Evolutionary conservation across 345 rosid genomes (phyloP), one percentile per base, ranked within the genome.

Genomic region (Dipteronia dyeriana): DNA sequence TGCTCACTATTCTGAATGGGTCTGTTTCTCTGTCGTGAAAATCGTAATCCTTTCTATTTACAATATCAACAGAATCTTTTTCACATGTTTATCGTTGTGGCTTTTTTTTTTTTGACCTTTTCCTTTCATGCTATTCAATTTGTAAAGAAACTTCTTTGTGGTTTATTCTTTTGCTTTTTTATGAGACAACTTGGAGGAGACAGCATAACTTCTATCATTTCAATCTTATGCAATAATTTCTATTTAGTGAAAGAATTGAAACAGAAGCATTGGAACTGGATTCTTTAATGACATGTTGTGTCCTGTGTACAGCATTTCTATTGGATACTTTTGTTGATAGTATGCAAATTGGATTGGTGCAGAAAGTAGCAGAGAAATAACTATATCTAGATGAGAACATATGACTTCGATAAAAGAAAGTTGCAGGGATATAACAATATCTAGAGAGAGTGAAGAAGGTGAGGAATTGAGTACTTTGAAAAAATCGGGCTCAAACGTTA

Each of bases 381-480:
- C 6, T 4, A 34, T 34, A 34, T 34, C 38, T 34, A 63, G 70
- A n/a, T 19, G 38, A 49, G 69, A 23, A n/a, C 56, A 65, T 0
- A 85, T 85, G 85, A 56, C 39, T 22, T 68, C 75, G 61, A 51
- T 43, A 17, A 70, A 62, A 57, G 87, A 83, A 70, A 71, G 45
- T 13, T 71, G 0, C n/a, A 69, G 80, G 19, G 88, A 85, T 13
- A 75, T 83, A 65, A 23, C 54, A 61, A 87, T 88, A 75, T 70
- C 68, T 41, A 78, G 73, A 75, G 76, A 73, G 29, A 64, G 77
- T 49, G 84, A 77, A 49, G 86, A 79, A 74, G 59, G 54, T 38
- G 74, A 72, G n/a, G 82, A 77, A 39, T 70, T 79, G 17, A 65
- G 77, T 0, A 39, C 34, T 57, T 17, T 34, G 1, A 74, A 73